Conservation (phyloP, 202 grass and related monocot genomes). For the Setaria italica region DNA sequence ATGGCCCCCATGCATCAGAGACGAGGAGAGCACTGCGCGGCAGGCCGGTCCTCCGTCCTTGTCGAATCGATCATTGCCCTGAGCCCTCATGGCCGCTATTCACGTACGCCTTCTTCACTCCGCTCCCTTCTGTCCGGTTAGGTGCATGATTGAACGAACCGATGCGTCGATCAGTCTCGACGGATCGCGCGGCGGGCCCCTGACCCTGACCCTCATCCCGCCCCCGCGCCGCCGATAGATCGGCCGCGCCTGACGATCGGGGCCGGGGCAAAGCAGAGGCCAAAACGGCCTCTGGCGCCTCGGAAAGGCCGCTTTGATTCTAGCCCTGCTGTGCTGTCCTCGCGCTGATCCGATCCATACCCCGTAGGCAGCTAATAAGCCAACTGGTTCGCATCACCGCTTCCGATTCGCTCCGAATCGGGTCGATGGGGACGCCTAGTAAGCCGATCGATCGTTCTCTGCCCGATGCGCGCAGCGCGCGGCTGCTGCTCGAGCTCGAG, state of each 20-base stretch:
- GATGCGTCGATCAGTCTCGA: background rate
- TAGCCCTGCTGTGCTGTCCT: background rate
- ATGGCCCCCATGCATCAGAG: background rate
- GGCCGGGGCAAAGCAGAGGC: too few species aligned
- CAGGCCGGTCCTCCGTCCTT: background rate
- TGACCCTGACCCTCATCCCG: background rate
- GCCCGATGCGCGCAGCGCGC: background rate
- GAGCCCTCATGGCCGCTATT: background rate
- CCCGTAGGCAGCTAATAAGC: too few species aligned
- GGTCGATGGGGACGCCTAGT: too few species aligned
- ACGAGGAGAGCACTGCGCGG: background rate
- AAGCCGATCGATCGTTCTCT: background rate
- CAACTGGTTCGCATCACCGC: too few species aligned
- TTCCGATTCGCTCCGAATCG: too few species aligned
- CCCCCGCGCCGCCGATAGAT: background rate
- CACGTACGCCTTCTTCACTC: background rate
- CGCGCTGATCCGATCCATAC: background rate
- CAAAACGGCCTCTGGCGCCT: background rate
- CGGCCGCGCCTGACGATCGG: background rate
- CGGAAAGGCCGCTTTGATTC: slow-evolving; percentile 17
- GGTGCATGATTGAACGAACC: background rate
- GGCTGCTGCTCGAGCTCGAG: background rate
- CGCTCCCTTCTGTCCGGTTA: background rate
- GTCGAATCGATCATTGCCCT: background rate
- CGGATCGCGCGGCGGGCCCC: too few species aligned